Conservation (phyloP, 164 flowering plant species). For the Platanus orientalis region DNA sequence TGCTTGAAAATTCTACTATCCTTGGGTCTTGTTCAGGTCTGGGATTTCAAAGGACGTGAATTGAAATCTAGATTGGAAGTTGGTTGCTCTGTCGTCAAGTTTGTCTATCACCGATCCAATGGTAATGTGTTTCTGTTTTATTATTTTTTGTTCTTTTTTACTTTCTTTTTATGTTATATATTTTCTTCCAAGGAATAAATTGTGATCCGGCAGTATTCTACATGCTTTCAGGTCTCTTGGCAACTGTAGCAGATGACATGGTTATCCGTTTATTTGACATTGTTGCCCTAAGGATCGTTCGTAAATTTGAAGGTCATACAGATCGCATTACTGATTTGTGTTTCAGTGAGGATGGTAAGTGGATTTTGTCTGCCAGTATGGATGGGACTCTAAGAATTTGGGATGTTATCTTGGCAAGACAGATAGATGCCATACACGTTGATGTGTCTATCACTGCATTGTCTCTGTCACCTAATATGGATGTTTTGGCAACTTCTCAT, state of each 20-base stretch:
- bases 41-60: slow-evolving; percentile 84
- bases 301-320: slow-evolving; percentile 89
- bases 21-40: slow-evolving; percentile 48
- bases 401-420: slow-evolving; percentile 92
- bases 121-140: slow-evolving; percentile 36
- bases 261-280: slow-evolving; percentile 79
- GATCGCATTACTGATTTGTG: slow-evolving; percentile 96
- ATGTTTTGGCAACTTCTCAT: slow-evolving; percentile 89
- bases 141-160: not conserved
- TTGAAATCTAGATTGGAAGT: slow-evolving; percentile 79
- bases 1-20: not conserved
- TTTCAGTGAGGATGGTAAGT: slow-evolving; percentile 98
- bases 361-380: slow-evolving; percentile 96
- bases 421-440: slow-evolving; percentile 83
- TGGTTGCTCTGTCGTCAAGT: slow-evolving; percentile 67
- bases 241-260: slow-evolving; percentile 82
- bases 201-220: not conserved
- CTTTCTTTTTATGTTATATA: not conserved
- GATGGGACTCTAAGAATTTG: slow-evolving; percentile 94
- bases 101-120: slow-evolving; percentile 73
- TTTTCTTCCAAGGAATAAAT: no score
- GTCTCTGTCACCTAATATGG: slow-evolving; percentile 94
- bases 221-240: slow-evolving; percentile 67
- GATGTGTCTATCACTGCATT: slow-evolving; percentile 80
- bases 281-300: slow-evolving; percentile 75